These are phyloP conservation scores for Trichosporon sp. DNA, from an alignment of 1,284 basidiomycete species.

Conservation along the genomic window DNA sequence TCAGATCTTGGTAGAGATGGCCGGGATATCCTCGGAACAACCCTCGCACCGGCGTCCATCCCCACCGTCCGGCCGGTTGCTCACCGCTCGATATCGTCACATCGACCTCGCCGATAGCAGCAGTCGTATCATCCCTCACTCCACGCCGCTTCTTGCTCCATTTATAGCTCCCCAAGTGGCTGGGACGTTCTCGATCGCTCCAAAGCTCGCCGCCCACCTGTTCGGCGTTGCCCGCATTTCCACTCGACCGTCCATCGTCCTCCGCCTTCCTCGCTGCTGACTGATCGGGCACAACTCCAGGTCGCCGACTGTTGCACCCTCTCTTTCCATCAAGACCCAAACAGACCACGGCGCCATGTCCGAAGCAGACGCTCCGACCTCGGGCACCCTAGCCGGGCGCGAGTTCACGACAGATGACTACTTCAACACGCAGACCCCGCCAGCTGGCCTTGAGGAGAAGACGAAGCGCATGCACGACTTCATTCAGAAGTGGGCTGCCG, in stretches of 20 bases:
- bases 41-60: constrained; percentile 12
- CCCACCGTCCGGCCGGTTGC: background rate
- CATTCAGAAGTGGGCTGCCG: constrained; percentile 66
- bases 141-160: background rate
- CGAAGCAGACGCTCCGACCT: background rate
- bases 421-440: constrained; percentile 79
- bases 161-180: background rate
- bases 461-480: constrained; percentile 69
- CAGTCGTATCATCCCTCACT: background rate
- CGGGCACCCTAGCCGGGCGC: constrained; percentile 21
- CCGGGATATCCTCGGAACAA: constrained; percentile 5
- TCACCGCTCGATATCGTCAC: constrained; percentile 1
- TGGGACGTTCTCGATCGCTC: background rate
- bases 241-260: background rate
- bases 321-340: background rate
- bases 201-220: constrained; percentile 4
- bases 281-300: background rate
- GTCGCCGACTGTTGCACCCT: background rate
- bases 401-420: constrained; percentile 80
- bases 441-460: constrained; percentile 68
- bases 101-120: background rate
- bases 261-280: background rate
- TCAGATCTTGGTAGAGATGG: background rate
- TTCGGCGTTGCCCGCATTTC: constrained; percentile 9
- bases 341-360: constrained; percentile 13